Evolutionary conservation across 208 protist species (phyloP), one percentile per base, ranked within the genome.

Genomic region (Balamuthia mandrillaris): DNA sequence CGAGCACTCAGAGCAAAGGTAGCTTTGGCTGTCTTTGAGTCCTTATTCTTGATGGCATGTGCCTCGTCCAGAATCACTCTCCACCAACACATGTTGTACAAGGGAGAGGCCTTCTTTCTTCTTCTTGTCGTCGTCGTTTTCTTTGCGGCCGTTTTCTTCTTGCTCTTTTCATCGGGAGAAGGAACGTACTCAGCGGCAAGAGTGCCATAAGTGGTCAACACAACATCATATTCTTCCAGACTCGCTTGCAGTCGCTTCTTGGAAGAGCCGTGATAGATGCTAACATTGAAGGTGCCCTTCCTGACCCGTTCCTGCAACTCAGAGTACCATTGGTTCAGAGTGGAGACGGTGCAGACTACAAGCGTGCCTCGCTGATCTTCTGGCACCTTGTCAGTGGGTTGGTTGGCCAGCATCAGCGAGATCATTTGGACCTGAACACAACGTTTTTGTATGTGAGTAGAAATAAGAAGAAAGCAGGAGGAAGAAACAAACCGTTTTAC

Each of bases 1-100:
- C 85, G 24, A 9, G 88, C 24, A 31, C 86, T 65, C 27, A 94
- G 75, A 4, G 77, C 61, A 58, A 45, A 94, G 2, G 70, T 68
- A 14, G 92, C 87, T n/a, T 86, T 90, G 0, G 85, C 81, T n/a
- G 81, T 66, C 18, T 86, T 3, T 14, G 88, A 92, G 14, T 54
- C 37, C 29, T 81, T 29, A 14, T 92, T 92, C 75, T 92, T 93
- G 60, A 94, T 93, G 10, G 79, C 83, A 74, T 94, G 92, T 12
- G 91, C 92, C 81, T 94, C 92, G 37, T 75, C 66, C 39, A 75
- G 66, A 37, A 75, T 44, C 3, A 75, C 66, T 3, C 66, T 3
- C 5, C n/a, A 75, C 66, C 41, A 37, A 37, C 12, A 7, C 6
- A 4, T 14, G 31, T 9, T n/a, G 18, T 35, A 29, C 21, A n/a